These are phyloP conservation scores for Russula compacta DNA, from an alignment of 768 basidiomycete species.

Conservation along the genomic window DNA sequence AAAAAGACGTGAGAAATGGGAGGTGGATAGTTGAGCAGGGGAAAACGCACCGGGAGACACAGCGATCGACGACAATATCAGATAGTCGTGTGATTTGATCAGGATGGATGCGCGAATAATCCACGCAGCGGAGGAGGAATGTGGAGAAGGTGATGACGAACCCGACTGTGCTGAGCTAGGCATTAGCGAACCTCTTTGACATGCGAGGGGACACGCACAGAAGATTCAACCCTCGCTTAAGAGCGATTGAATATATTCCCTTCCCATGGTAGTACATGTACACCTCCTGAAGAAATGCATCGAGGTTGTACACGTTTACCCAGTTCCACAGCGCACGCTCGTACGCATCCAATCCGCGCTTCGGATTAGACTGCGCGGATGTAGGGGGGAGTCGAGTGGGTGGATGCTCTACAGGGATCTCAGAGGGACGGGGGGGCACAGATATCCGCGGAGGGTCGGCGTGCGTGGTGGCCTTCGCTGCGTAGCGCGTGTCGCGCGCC, in stretches of 20 bases:
- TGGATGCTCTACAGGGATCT: slow-evolving; percentile 37
- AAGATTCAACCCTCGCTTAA: slow-evolving; percentile 86
- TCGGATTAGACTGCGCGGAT: slow-evolving; percentile 32
- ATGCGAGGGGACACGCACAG: slow-evolving; percentile 52
- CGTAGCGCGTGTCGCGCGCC: slow-evolving; percentile 25
- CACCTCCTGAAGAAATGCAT: slow-evolving; percentile 89
- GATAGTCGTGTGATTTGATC: slow-evolving; percentile 61
- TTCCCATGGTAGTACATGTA: slow-evolving; percentile 96
- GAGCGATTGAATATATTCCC: slow-evolving; percentile 90
- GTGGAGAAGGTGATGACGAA: slow-evolving; percentile 99
- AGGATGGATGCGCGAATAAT: slow-evolving; percentile 72
- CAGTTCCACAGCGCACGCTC: slow-evolving; percentile 97
- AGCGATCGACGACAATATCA: slow-evolving; percentile 74
- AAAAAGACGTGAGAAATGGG: neutral
- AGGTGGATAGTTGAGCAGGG: neutral
- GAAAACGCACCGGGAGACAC: slow-evolving; percentile 65
- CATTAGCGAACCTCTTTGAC: slow-evolving; percentile 23
- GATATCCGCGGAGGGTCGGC: slow-evolving; percentile 38
- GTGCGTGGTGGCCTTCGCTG: neutral
- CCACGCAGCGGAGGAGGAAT: slow-evolving; percentile 89
- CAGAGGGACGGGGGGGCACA: slow-evolving; percentile 58
- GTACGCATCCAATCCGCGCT: slow-evolving; percentile 70
- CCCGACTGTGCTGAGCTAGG: slow-evolving; percentile 70
- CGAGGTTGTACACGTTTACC: slow-evolving; percentile 98
- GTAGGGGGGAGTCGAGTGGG: slow-evolving; percentile 18